These are phyloP conservation scores for Rubroshorea leprosula DNA, from an alignment of 345 rosid genomes.

Conservation along the genomic window DNA sequence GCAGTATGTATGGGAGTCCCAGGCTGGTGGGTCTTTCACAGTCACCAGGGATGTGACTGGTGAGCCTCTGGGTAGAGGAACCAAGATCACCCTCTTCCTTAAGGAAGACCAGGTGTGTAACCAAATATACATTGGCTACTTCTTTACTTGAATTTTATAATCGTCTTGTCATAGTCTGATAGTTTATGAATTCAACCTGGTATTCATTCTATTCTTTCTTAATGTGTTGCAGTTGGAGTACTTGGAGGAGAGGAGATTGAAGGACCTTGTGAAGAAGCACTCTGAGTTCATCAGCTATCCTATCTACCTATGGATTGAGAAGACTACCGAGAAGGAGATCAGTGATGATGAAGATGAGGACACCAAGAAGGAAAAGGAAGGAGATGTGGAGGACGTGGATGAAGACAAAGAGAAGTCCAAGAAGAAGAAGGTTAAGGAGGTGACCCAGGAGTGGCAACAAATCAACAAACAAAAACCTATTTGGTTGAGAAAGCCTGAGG, in stretches of 20 bases:
- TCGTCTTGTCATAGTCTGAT: no score
- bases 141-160: no score
- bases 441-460: conserved; percentile 35
- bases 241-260: conserved; percentile 38
- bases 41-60: conserved; percentile 32
- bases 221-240: conserved; percentile 25
- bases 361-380: conserved; percentile 34
- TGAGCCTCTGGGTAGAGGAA: conserved; percentile 38
- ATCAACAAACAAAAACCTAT: conserved; percentile 42
- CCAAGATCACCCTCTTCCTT: conserved; percentile 34
- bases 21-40: conserved; percentile 35
- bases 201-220: not conserved
- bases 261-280: conserved; percentile 43
- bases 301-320: conserved; percentile 38
- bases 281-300: conserved; percentile 45
- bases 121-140: not conserved
- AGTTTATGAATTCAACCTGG: not conserved
- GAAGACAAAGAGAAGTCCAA: conserved; percentile 35
- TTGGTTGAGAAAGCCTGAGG: conserved; percentile 39
- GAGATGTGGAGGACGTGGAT: conserved; percentile 28
- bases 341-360: conserved; percentile 40
- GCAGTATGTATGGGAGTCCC: no score
- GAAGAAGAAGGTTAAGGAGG: conserved; percentile 39
- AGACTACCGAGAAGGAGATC: conserved; percentile 35
- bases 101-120: conserved; percentile 38